Evolutionary conservation across 805 yeast genomes (phyloP), one percentile per base, ranked within the genome.

Genomic region (Pichia gijzeniarum): DNA sequence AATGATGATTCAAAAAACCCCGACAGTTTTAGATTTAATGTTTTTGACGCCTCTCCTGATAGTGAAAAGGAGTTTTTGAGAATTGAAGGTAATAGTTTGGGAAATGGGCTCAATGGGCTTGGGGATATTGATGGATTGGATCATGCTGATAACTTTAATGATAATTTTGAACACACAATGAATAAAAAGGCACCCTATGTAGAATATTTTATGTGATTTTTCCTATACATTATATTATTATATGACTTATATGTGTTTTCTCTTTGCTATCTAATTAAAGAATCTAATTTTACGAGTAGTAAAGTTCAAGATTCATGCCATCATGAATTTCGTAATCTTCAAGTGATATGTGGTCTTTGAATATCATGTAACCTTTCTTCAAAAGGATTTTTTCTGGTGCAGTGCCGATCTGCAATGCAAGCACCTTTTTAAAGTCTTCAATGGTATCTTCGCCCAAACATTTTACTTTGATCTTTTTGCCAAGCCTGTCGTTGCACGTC

Each of bases 11-110:
- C 75, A 53, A 78, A 76, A 41, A 78, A 80, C 21, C 82, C 85
- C 38, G 80, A 78, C 44, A 73, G 77, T 50, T 76, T 70, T 55
- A 51, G 67, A 35, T 93, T 91, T 65, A 93, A 93, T 59, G 95
- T 95, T 2, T 93, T 93, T 64, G 98, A 88, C 52, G 98, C 96
- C 13, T 93, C 97, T 7, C 98, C 98, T 0, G 97, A 89, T 56
- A 89, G 90, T 60, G 84, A 80, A 43, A 76, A 76, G 52, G 83
- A 73, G 52, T 72, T 77, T 10, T 35, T 56, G 40, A 38, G 65
- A 61, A 56, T 71, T 68, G 74, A 45, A 44, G 27, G 43, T 19
- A 44, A 33, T 17, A 30, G n/a, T 25, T 25, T 35, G 2, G 40
- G 34, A 35, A 20, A 17, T 10, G 39, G 35, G 7, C 16, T 34